A percentile compares a stretch with the other conserved stretches of the same genome.
phyloP scores from a whole-genome alignment of 306 rosid genomes.

The Vicia faba region DNA sequence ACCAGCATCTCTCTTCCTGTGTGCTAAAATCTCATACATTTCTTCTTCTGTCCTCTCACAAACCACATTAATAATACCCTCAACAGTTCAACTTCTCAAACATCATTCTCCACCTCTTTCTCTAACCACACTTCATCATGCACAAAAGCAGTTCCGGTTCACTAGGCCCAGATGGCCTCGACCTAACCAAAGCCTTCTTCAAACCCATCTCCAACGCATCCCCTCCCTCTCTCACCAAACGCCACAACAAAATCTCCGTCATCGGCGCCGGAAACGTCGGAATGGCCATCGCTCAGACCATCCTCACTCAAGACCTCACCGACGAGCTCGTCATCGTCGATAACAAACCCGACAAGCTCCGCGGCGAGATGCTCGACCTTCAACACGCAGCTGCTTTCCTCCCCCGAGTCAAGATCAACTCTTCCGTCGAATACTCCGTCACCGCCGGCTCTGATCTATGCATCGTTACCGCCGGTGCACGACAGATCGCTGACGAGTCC shows the following conservation, averaged over 20 bases:
- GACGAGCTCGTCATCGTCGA: constrained; percentile 87
- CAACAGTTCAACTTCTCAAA: no score
- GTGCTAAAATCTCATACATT: background rate
- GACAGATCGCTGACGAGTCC: constrained; percentile 76
- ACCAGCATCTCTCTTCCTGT: no score
- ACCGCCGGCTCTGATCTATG: constrained; percentile 79
- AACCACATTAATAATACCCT: background rate
- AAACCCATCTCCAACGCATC: constrained; percentile 59
- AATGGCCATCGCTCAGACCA: constrained; percentile 97
- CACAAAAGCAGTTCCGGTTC: constrained; percentile 64
- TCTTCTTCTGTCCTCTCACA: background rate
- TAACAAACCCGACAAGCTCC: constrained; percentile 69
- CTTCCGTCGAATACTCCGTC: constrained; percentile 66
- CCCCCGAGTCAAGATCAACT: constrained; percentile 77
- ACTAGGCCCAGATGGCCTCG: constrained; percentile 77
- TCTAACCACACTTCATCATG: constrained; percentile 33
- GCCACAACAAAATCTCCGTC: constrained; percentile 75
- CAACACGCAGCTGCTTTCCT: constrained; percentile 94
- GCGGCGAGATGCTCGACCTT: constrained; percentile 93
- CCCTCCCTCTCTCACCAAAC: constrained; percentile 62
- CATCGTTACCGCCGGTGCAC: constrained; percentile 81
- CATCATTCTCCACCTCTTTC: no score
- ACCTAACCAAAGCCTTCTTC: constrained; percentile 72
- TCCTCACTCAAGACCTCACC: constrained; percentile 77
- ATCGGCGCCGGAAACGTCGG: constrained; percentile 92